Conservation (phyloP, 768 basidiomycete genomes). For the Suillus paluster region DNA sequence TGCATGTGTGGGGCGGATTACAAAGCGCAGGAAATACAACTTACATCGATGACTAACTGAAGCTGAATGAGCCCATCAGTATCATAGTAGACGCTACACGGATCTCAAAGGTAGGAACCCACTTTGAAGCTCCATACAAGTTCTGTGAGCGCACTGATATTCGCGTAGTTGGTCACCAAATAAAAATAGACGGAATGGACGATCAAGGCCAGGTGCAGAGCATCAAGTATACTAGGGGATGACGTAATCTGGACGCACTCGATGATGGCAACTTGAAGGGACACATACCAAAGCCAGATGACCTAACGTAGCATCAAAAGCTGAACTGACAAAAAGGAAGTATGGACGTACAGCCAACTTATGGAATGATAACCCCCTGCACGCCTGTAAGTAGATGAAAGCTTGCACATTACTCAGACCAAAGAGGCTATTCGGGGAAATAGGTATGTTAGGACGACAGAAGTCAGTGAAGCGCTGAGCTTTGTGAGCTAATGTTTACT, state of each 20-base stretch:
- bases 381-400: neutral
- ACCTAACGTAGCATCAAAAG: neutral
- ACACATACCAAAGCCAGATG: constrained; percentile 13
- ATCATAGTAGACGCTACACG: no score
- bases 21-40: neutral
- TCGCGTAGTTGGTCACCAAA: constrained; percentile 38
- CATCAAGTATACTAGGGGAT: constrained; percentile 39
- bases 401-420: neutral
- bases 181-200: constrained; percentile 43
- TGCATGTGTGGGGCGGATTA: neutral
- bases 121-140: constrained; percentile 32
- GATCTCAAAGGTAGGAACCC: neutral
- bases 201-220: constrained; percentile 39
- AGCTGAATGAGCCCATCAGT: neutral
- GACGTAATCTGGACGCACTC: neutral
- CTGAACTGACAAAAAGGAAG: no score
- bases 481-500: neutral
- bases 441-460: neutral
- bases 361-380: neutral
- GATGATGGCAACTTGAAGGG: neutral
- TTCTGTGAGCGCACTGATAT: constrained; percentile 29
- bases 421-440: constrained; percentile 2
- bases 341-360: neutral
- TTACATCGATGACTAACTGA: neutral
- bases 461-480: neutral